Percentiles rank a stretch among this genome's conserved stretches.
These are phyloP conservation scores for Stereocaulon alpinum DNA, from an alignment of 495 filamentous ascomycete genomes.

Conservation along the genomic window DNA sequence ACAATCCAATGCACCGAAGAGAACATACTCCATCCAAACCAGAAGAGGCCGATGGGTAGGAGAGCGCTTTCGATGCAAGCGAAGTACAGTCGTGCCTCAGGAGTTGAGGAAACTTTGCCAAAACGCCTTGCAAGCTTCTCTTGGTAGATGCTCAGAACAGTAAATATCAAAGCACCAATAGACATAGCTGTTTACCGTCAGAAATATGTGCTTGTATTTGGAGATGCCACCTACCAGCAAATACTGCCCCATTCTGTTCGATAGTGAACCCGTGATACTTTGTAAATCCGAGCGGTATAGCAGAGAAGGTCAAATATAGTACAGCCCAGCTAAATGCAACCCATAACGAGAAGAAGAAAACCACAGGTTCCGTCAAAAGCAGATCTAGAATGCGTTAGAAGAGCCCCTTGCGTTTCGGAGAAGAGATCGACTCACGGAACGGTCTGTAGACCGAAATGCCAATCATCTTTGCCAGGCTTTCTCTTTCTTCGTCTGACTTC, in stretches of 20 bases:
- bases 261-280: constrained; percentile 59
- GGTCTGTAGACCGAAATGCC: constrained; percentile 66
- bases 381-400: constrained; percentile 38
- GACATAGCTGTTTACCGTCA: constrained; percentile 45
- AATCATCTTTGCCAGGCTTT: constrained; percentile 60
- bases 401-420: background rate
- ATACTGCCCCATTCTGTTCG: constrained; percentile 60
- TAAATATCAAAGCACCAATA: constrained; percentile 56
- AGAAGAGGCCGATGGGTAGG: constrained; percentile 70
- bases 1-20: constrained; percentile 65
- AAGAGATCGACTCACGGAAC: constrained; percentile 44
- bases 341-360: constrained; percentile 93
- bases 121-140: constrained; percentile 40
- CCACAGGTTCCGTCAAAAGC: constrained; percentile 81
- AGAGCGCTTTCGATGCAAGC: constrained; percentile 61
- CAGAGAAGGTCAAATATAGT: constrained; percentile 73
- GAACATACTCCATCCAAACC: constrained; percentile 68
- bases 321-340: constrained; percentile 83
- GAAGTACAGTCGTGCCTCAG: constrained; percentile 77
- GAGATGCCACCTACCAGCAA: constrained; percentile 38
- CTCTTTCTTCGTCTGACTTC: constrained; percentile 70
- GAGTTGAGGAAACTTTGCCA: constrained; percentile 41
- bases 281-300: constrained; percentile 67
- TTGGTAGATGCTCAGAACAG: constrained; percentile 66
- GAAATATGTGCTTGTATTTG: background rate